Evolutionary conservation across 345 rosid species (phyloP).

Genomic region (Citrus cavaleriei): DNA sequence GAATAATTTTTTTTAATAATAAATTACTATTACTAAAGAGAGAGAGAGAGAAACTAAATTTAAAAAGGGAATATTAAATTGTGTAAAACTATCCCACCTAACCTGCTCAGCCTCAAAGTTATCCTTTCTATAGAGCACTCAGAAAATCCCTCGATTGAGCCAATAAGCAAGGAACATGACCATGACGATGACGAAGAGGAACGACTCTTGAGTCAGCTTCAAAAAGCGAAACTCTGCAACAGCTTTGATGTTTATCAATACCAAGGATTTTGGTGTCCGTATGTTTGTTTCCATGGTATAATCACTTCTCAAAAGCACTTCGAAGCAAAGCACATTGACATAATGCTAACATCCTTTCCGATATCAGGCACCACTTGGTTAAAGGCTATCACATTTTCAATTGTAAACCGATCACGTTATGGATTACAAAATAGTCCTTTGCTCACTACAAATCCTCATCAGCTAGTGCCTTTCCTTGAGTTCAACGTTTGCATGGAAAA

Average conservation of each 20-base stretch:
- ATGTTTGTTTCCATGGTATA: rapidly evolving
- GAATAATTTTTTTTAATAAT: too few relatives aligned
- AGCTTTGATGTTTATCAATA: neutral
- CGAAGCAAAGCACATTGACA: constrained; percentile 14
- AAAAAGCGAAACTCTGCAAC: neutral
- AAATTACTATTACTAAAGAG: too few relatives aligned
- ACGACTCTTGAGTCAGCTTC: neutral
- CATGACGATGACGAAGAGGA: neutral
- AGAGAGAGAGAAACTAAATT: too few relatives aligned
- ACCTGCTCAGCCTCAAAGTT: neutral
- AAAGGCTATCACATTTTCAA: constrained; percentile 24
- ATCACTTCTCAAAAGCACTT: constrained; percentile 4
- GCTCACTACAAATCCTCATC: neutral
- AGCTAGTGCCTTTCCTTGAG: neutral
- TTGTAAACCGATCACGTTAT: constrained; percentile 12
- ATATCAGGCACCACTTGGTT: constrained; percentile 35
- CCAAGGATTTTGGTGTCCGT: neutral
- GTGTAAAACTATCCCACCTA: too few relatives aligned
- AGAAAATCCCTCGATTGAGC: neutral
- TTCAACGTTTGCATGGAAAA: too few relatives aligned
- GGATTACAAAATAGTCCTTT: neutral
- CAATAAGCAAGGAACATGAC: too few relatives aligned
- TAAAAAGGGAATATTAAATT: too few relatives aligned
- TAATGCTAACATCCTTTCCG: constrained; percentile 11
- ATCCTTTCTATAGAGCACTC: neutral